Conservation (phyloP, 1,284 basidiomycete species). For the Rhodotorula sp. region DNA sequence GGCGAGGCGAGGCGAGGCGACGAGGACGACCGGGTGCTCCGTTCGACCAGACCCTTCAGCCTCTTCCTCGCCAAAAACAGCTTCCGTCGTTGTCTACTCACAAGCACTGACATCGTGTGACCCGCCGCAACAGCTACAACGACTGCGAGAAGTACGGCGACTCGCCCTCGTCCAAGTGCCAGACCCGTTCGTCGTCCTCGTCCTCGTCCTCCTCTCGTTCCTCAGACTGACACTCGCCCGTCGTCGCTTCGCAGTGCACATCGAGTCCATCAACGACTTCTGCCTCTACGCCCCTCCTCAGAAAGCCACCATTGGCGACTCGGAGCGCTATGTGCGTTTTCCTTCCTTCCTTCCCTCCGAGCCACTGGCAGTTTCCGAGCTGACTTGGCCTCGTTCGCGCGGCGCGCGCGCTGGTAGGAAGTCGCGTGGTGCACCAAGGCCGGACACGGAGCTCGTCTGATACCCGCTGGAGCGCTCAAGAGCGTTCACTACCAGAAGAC, state of each 20-base stretch:
- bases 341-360: no score
- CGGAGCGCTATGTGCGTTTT: slow-evolving; percentile 55
- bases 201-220: not conserved
- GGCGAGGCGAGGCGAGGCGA: no score
- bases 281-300: slow-evolving; percentile 23
- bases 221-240: not conserved
- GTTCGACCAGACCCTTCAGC: not conserved
- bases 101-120: no score
- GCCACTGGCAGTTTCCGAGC: not conserved
- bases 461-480: slow-evolving; percentile 54
- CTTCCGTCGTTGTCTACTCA: not conserved
- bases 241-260: not conserved
- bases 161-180: slow-evolving; percentile 25
- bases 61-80: not conserved
- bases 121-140: slow-evolving; percentile 19
- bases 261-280: slow-evolving; percentile 32
- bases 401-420: slow-evolving; percentile 50
- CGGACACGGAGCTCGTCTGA: slow-evolving; percentile 55
- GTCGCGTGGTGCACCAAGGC: slow-evolving; percentile 70
- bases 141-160: slow-evolving; percentile 27
- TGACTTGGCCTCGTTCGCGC: no score
- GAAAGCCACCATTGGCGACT: slow-evolving; percentile 59
- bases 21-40: no score
- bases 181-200: slow-evolving; percentile 8
- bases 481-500: slow-evolving; percentile 42